Percentiles rank a stretch among this genome's conserved stretches.
These are phyloP conservation scores for Cicer arietinum DNA, from an alignment of 306 rosid genomes.

Conservation along the genomic window DNA sequence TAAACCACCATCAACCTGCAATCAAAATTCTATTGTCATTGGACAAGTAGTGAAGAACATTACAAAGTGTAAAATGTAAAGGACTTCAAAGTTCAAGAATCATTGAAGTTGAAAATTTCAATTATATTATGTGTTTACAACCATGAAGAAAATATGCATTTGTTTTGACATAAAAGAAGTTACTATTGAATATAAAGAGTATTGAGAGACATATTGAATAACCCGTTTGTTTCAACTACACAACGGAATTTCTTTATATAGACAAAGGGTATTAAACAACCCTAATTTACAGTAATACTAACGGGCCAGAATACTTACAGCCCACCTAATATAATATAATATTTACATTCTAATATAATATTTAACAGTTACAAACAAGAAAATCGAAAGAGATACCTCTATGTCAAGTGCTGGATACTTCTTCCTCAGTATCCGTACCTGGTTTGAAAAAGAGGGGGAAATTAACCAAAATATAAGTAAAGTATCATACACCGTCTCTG, in stretches of 20 bases:
- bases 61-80: conserved; percentile 13
- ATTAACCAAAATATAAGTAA: conserved; percentile 13
- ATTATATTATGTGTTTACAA: not conserved
- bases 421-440: conserved; percentile 84
- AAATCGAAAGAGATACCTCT: conserved; percentile 61
- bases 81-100: conserved; percentile 14
- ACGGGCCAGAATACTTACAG: too few relatives aligned
- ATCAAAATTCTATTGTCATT: conserved; percentile 29
- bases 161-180: not conserved
- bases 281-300: too few relatives aligned
- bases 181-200: too few relatives aligned
- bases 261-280: too few relatives aligned
- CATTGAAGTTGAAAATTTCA: conserved; percentile 18
- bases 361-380: conserved; percentile 5
- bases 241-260: too few relatives aligned
- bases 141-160: conserved; percentile 33
- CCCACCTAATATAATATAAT: too few relatives aligned
- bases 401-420: conserved; percentile 93
- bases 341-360: too few relatives aligned
- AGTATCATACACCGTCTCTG: conserved; percentile 50
- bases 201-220: too few relatives aligned
- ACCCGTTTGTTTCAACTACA: too few relatives aligned
- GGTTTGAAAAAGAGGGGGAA: conserved; percentile 30
- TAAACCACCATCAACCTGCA: conserved; percentile 95
- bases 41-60: conserved; percentile 24